phyloP scores from a whole-genome alignment of 805 yeast genomes.

The Starmerella powellii region DNA sequence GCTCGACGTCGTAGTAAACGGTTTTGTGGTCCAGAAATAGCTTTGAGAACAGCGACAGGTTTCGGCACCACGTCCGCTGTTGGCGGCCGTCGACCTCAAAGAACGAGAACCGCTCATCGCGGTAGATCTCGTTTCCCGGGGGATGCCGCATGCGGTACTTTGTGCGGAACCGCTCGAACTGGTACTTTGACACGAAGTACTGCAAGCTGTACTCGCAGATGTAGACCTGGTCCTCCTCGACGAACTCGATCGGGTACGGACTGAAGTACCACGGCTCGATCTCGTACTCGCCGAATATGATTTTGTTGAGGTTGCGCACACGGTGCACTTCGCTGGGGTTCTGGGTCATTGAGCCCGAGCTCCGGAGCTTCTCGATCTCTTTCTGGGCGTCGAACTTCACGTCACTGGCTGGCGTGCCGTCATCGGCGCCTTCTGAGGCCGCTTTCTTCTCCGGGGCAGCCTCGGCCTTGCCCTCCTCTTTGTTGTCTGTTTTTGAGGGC shows the following conservation, averaged over 20 bases:
- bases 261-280: conserved; percentile 99
- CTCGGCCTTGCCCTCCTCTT: conserved; percentile 19
- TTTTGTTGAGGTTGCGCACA: conserved; percentile 67
- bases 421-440: conserved; percentile 54
- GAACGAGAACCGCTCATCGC: conserved; percentile 85
- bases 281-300: conserved; percentile 78
- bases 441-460: conserved; percentile 23
- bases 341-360: conserved; percentile 97
- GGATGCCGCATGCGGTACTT: conserved; percentile 90
- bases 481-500: conserved; percentile 46
- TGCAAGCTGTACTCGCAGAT: conserved; percentile 84
- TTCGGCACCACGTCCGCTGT: conserved; percentile 95
- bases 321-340: conserved; percentile 74
- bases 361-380: conserved; percentile 80
- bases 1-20: conserved; percentile 93
- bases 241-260: conserved; percentile 89
- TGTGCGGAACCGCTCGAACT: conserved; percentile 79
- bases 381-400: conserved; percentile 83
- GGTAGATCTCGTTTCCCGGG: conserved; percentile 94
- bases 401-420: conserved; percentile 51
- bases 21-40: conserved; percentile 92
- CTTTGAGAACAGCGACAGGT: conserved; percentile 79
- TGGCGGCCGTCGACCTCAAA: conserved; percentile 96
- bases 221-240: conserved; percentile 81
- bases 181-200: conserved; percentile 79